phyloP scores from a whole-genome alignment of 2,329 filamentous ascomycete genomes.

The Calonectria honghensis region DNA sequence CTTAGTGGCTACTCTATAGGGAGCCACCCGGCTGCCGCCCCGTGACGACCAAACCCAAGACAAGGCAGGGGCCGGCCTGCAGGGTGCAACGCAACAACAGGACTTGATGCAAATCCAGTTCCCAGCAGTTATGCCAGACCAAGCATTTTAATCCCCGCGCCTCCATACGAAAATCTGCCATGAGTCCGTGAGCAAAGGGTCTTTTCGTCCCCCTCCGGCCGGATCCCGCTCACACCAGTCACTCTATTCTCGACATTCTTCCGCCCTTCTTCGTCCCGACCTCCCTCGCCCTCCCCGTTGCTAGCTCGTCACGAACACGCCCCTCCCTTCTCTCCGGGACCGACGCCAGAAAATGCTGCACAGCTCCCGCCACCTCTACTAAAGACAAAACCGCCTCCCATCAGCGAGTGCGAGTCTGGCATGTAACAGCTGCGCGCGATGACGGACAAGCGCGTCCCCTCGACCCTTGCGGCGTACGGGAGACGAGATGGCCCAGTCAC shows the following conservation, averaged over 20 bases:
- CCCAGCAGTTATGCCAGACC: slow-evolving; percentile 20
- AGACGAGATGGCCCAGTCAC: slow-evolving; percentile 54
- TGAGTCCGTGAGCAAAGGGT: slow-evolving; percentile 51
- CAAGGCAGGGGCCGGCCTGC: slow-evolving; percentile 37
- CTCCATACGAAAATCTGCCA: slow-evolving; percentile 35
- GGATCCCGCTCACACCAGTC: slow-evolving; percentile 45
- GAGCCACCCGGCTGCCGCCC: slow-evolving; percentile 38
- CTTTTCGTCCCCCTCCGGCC: slow-evolving; percentile 41
- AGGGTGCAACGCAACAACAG: slow-evolving; percentile 37
- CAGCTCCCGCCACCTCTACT: slow-evolving; percentile 44
- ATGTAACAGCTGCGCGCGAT: slow-evolving; percentile 53
- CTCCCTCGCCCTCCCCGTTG: neutral
- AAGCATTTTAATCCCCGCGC: slow-evolving; percentile 35
- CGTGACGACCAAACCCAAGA: slow-evolving; percentile 40
- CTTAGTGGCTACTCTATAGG: slow-evolving; percentile 34
- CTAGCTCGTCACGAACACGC: slow-evolving; percentile 24
- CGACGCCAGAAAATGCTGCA: slow-evolving; percentile 50
- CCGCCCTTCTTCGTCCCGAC: slow-evolving; percentile 9
- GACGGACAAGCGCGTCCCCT: slow-evolving; percentile 52
- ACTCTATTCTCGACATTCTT: slow-evolving; percentile 30
- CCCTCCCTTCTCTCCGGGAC: slow-evolving; percentile 7
- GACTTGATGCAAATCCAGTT: slow-evolving; percentile 30
- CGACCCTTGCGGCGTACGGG: slow-evolving; percentile 50
- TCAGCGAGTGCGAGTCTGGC: slow-evolving; percentile 46
- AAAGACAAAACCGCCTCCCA: slow-evolving; percentile 46